Evolutionary conservation across 208 protist genomes (phyloP), one percentile per base, ranked within the genome.

Genomic region (Herpetomonas tarakana): DNA sequence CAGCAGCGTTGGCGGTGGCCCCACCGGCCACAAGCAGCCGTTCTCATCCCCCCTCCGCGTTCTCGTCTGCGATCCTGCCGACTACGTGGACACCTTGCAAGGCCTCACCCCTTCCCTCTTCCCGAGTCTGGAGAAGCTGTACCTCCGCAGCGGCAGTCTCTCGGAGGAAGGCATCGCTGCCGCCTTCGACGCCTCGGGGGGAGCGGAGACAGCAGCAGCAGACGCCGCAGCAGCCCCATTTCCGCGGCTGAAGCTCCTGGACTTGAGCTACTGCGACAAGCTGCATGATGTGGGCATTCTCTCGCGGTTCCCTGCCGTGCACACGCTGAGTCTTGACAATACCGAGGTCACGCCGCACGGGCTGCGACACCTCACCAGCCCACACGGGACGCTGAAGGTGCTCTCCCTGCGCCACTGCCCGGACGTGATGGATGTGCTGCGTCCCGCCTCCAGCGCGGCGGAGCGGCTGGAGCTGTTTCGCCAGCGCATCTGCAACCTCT

Each of bases 231-330:
- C 68, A 6, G 58, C 57, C 30, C 29, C 52, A 26, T 65, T 72
- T 60, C 50, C 30, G 1, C 50, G 44, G 31, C 59, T 86, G 31
- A 45, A 68, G 51, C 55, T 87, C 29, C 30, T 83, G 19, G 73
- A 87, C 45, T 63, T 87, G 59, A 87, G 80, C 66, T 87, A 87
- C 73, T 87, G 76, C 55, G 76, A 82, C 21, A 78, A 80, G 14
- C 27, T 87, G 27, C 62, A 78, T 16, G 50, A 68, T 47, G 52
- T 81, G 1, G 51, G 52, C 22, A 71, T 57, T 28, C 50, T 87
- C 22, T 53, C 69, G n/a, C 51, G 50, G 26, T 50, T 87, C 3
- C 71, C 71, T 3, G 51, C 62, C 19, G 41, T 87, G 51, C 49
- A 64, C 44, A 74, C 69, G 31, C 66, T 87, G n/a, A 79, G 77